Base-by-base conservation (phyloP, 108 stramenopile genomes). In the Nannochloropsis gaditana region DNA sequence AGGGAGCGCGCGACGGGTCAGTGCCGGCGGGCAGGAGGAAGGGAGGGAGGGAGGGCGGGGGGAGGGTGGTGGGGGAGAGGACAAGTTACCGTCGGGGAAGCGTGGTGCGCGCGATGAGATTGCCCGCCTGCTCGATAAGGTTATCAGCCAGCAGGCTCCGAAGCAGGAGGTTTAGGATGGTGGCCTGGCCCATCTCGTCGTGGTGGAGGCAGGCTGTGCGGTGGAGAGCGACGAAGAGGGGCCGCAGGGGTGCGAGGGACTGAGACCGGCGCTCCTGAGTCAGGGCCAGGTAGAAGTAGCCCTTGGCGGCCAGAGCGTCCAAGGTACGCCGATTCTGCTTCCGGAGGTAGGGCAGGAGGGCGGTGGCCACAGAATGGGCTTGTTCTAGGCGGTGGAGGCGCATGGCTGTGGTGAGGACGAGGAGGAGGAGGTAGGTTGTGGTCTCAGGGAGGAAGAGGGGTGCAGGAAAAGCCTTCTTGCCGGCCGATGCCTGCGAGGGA, bases 71-170 rank as follows among this genome's bases (percentile, higher is more conserved):
- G 15, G 83, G 86, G 83, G 82, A 83, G 79, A 44, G 81, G 45
- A 83, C 79, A 47, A 80, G 43, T 79, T 80, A 43, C 9, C 41
- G 79, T 9, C 31, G 81, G 81, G 42, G 43, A 41, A 43, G 42
- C 11, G n/a, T 92, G 15, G 95, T 90, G 85, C 96, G 94, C 80
- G 92, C 87, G 43, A 96, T 88, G 21, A 99, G 91, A 86, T 97
- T 98, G 85, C 95, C 93, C 17, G 98, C 98, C 91, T 95, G 96
- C 83, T 97, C 97, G n/a, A 97, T 93, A 9, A 85, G 73, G 44
- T 91, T 88, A 41, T 84, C 45, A 21, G 45, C 44, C 9, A 91
- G 83, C 10, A 89, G 45, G 59, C 83, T 84, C 80, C 92, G 79
- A 86, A 93, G 89, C 41, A 93, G 50, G 21, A 90, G 85, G 87